Conservation (phyloP, 306 rosid species). For the Cicer pinnatifidum region DNA sequence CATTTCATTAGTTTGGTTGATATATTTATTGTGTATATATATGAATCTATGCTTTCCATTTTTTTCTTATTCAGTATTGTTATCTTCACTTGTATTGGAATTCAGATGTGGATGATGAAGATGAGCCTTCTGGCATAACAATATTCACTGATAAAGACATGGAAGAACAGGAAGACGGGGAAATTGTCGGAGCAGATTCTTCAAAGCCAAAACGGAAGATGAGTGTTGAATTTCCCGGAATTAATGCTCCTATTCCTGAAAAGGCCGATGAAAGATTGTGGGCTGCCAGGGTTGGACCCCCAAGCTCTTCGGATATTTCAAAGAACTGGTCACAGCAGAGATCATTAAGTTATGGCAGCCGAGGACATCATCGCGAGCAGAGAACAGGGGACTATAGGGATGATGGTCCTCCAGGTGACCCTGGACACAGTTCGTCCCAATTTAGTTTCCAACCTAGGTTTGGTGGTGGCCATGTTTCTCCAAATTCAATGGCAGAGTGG, state of each 20-base stretch:
- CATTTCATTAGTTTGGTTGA: background rate
- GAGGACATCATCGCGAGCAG: conserved; percentile 67
- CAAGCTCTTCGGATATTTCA: conserved; percentile 48
- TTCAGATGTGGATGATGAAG: conserved; percentile 76
- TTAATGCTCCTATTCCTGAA: conserved; percentile 89
- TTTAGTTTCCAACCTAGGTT: conserved; percentile 70
- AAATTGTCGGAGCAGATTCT: conserved; percentile 63
- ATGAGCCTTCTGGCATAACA: conserved; percentile 91
- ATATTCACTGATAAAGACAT: conserved; percentile 67
- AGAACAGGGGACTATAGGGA: conserved; percentile 66
- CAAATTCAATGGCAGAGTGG: conserved; percentile 52
- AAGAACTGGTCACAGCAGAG: conserved; percentile 64
- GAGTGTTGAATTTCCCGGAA: conserved; percentile 83
- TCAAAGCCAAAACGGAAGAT: conserved; percentile 57
- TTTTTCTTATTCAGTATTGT: conserved; percentile 23
- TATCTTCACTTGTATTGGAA: conserved; percentile 29
- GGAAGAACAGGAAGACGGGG: conserved; percentile 89
- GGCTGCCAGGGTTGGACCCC: conserved; percentile 55
- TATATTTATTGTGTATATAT: background rate
- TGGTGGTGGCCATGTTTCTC: conserved; percentile 54
- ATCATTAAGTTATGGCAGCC: conserved; percentile 55
- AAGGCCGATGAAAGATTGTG: conserved; percentile 77
- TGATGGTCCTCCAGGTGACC: conserved; percentile 84
- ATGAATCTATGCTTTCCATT: background rate
- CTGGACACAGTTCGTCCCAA: conserved; percentile 52